Evolutionary conservation across 345 rosid species (phyloP).

Genomic region (Arabis alpina): DNA sequence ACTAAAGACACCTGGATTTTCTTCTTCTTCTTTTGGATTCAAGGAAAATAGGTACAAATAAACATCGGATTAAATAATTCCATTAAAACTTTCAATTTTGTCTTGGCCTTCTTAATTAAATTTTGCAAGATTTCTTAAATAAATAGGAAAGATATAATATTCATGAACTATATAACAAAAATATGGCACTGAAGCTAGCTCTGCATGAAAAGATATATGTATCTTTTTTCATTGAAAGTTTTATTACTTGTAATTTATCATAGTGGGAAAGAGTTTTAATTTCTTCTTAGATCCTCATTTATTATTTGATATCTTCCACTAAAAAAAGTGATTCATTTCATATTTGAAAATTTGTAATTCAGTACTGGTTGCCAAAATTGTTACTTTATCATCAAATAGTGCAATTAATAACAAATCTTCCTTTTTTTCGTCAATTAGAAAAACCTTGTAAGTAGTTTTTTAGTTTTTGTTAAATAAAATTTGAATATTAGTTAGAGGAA

Average conservation of each 20-base stretch:
- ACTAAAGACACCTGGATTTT: not conserved
- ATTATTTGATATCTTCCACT: slow-evolving; percentile 40
- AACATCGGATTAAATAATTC: slow-evolving; percentile 3
- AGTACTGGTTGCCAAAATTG: slow-evolving; percentile 20
- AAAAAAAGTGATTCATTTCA: slow-evolving; percentile 24
- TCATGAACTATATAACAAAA: not conserved
- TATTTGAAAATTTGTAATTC: slow-evolving; percentile 7
- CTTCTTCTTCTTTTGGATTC: not conserved
- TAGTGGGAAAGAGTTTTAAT: slow-evolving; percentile 27
- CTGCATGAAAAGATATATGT: not conserved
- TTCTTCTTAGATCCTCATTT: slow-evolving; percentile 32
- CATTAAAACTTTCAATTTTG: not conserved
- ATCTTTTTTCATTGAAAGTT: not conserved
- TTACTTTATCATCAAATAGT: slow-evolving; percentile 15
- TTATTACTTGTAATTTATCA: slow-evolving; percentile 22
- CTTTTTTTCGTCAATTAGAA: slow-evolving; percentile 4
- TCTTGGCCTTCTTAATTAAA: not conserved
- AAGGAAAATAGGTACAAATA: not conserved
- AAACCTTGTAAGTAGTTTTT: not conserved
- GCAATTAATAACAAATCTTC: slow-evolving; percentile 2
- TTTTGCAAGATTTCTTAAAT: not conserved
- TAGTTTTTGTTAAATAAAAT: not conserved
- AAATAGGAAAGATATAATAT: not conserved
- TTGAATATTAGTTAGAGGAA: slow-evolving; percentile 22
- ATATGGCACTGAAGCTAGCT: slow-evolving; percentile 22